Evolutionary conservation across 371 early-diverging fungal species (phyloP).

Genomic region (Rhizomucor miehei): DNA sequence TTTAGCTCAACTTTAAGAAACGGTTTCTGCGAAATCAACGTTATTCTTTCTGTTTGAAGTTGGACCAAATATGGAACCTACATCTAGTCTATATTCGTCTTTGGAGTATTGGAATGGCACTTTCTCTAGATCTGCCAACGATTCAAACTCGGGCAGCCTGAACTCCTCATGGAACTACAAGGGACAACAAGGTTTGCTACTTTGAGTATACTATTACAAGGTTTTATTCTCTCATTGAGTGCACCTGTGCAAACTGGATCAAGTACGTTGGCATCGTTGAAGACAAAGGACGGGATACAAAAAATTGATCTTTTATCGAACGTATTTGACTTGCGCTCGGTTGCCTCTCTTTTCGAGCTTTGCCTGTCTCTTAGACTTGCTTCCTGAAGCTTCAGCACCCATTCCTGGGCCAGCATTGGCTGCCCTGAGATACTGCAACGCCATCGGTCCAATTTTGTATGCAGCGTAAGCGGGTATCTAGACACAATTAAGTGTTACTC

Average conservation of each 20-base stretch:
- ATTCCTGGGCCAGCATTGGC: conserved; percentile 12
- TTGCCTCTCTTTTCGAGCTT: conserved; percentile 61
- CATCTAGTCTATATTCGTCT: conserved; percentile 51
- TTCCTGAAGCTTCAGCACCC: conserved; percentile 11
- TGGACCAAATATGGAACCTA: conserved; percentile 28
- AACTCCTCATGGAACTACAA: conserved; percentile 65
- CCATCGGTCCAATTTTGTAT: conserved; percentile 56
- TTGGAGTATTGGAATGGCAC: conserved; percentile 57
- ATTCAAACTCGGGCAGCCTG: conserved; percentile 77
- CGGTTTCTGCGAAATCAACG: conserved; percentile 56
- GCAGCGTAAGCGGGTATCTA: conserved; percentile 67
- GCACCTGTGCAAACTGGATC: neutral
- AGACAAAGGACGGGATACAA: too few relatives aligned
- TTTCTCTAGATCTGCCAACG: conserved; percentile 74
- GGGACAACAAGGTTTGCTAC: neutral
- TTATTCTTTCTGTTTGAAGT: neutral
- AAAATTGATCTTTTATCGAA: conserved; percentile 18
- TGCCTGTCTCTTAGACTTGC: conserved; percentile 55
- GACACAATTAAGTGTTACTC: conserved; percentile 2
- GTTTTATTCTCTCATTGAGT: neutral
- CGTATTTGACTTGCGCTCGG: conserved; percentile 51
- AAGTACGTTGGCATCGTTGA: neutral
- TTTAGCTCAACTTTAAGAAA: conserved; percentile 76
- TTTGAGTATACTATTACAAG: neutral
- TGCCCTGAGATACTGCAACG: conserved; percentile 47